Conservation (phyloP, 1,284 basidiomycete species). For the Bondarzewia mesenterica region DNA sequence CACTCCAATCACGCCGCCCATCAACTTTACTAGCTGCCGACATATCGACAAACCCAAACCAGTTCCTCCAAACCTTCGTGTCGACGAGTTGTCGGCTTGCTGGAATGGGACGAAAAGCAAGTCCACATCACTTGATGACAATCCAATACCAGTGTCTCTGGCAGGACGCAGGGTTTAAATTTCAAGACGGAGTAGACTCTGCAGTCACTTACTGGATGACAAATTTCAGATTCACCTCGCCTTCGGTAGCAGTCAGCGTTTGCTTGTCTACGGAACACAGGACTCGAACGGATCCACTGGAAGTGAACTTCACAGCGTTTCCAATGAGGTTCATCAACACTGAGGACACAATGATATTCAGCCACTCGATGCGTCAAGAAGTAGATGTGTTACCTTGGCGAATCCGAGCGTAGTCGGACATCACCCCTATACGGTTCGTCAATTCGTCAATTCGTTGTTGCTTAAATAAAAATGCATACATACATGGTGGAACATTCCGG, state of each 20-base stretch:
- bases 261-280: conserved; percentile 46
- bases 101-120: conserved; percentile 64
- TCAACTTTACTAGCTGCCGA: conserved; percentile 61
- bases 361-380: not conserved
- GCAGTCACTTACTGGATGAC: conserved; percentile 49
- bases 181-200: too few species aligned
- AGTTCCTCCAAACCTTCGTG: conserved; percentile 62
- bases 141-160: conserved; percentile 60
- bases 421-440: too few species aligned
- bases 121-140: conserved; percentile 55
- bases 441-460: too few species aligned
- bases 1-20: conserved; percentile 64
- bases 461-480: too few species aligned
- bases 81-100: conserved; percentile 69
- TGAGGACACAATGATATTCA: conserved; percentile 16
- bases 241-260: conserved; percentile 19
- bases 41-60: conserved; percentile 69
- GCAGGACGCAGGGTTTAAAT: not conserved
- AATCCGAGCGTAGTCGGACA: conserved; percentile 62
- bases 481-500: conserved; percentile 53
- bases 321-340: conserved; percentile 71
- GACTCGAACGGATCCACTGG: conserved; percentile 51
- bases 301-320: conserved; percentile 68
- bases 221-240: conserved; percentile 53
- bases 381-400: conserved; percentile 47